Percentiles rank a stretch among this genome's conserved stretches.
Conservation (phyloP, 169 alveolate species). For the Plasmodium berghei region DNA sequence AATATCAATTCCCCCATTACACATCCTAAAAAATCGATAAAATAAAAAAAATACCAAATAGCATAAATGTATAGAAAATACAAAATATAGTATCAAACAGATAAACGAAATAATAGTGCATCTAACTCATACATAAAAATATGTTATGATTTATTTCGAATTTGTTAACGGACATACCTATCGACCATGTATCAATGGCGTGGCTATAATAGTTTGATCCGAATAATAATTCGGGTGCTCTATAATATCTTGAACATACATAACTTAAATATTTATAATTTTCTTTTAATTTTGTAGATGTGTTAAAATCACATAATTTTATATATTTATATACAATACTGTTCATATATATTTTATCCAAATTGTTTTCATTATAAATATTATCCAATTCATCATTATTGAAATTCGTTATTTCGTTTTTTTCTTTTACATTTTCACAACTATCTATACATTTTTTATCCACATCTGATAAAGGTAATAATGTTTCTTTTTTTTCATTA, state of each 20-base stretch:
- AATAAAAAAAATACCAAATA: not conserved
- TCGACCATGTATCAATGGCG: slow-evolving; percentile 98
- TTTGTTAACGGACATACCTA: slow-evolving; percentile 85
- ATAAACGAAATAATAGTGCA: not conserved
- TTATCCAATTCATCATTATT: not conserved
- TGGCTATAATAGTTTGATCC: slow-evolving; percentile 98
- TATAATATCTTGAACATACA: slow-evolving; percentile 97
- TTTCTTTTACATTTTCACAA: not conserved
- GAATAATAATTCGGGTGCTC: slow-evolving; percentile 99
- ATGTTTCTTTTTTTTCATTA: not conserved
- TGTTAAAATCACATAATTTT: slow-evolving; percentile 54
- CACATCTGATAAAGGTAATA: not conserved
- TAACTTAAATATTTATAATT: slow-evolving; percentile 84
- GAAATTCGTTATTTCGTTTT: not conserved
- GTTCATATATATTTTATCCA: slow-evolving; percentile 23
- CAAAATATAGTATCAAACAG: too few relatives aligned
- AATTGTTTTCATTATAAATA: not conserved
- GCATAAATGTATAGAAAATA: not conserved
- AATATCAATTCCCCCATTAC: slow-evolving; percentile 96
- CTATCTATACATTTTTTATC: not conserved
- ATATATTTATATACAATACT: slow-evolving; percentile 44
- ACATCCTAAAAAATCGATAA: slow-evolving; percentile 88
- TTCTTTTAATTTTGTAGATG: slow-evolving; percentile 52
- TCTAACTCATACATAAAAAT: not conserved
- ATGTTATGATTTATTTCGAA: not conserved